Base-by-base conservation (phyloP, 2,329 filamentous ascomycete genomes). In the Penicillium sp. region DNA sequence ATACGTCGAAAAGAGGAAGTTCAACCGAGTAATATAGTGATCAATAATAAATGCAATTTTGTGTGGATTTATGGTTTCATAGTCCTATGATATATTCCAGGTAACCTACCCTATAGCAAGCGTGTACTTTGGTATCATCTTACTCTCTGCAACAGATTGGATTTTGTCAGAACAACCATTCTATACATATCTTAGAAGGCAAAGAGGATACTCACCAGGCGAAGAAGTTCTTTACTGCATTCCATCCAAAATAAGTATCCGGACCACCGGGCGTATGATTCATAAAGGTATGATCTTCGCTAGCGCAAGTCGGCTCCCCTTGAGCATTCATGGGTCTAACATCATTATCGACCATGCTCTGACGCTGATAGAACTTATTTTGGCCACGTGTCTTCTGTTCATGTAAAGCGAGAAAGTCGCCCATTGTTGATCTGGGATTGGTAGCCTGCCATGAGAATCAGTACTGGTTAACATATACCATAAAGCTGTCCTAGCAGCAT, bases 241-340 rank as follows among this genome's bases (percentile, higher is more conserved):
- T 38, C 70, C 69, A 72, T 11, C 71, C 71, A 19, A 69, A 69
- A 55, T 67, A 60, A 3, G 69, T 65, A 45, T 65, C 57, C 28
- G 60, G 54, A n/a, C 55, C 60, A 7, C 69, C 71, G 1, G 71
- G 64, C 47, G 62, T 67, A 12, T 53, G 51, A 1, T 53, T 43
- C 68, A 67, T 69, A 37, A 73, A 73, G 17, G 60, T 68, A 43
- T 69, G 67, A 48, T 73, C 70, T 50, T 73, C 69, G n/a, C 47
- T 61, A 6, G 61, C 58, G 44, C 65, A 67, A n/a, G 62, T 61
- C 3, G 61, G 60, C 22, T 67, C 57, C 4, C 56, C 54, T 17
- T 41, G 11, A 3, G 53, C 56, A 6, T 50, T 58, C 19, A 25
- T 57, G 4, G 56, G 40, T 5, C 17, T 42, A 1, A 28, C 8